Conservation (phyloP, 495 filamentous ascomycete species). For the Parmelia sp. region DNA sequence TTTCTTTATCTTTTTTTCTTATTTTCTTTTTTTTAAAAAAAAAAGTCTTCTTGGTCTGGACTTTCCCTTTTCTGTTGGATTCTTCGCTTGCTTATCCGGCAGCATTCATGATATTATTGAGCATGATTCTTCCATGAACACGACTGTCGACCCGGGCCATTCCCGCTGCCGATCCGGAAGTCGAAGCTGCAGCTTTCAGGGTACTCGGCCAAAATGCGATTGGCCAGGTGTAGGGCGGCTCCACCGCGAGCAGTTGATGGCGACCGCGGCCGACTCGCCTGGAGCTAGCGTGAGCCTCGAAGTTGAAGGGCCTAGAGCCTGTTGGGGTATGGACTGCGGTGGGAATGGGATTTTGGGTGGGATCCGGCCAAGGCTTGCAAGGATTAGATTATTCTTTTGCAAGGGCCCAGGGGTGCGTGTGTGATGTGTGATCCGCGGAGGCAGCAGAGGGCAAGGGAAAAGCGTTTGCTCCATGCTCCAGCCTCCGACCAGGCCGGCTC, state of each 20-base stretch:
- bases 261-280: background rate
- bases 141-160: background rate
- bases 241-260: background rate
- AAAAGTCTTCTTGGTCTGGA: too few relatives aligned
- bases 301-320: too few relatives aligned
- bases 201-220: background rate
- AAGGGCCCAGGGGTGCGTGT: too few relatives aligned
- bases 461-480: too few relatives aligned
- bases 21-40: too few relatives aligned
- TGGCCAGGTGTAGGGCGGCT: background rate
- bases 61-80: too few relatives aligned
- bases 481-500: too few relatives aligned
- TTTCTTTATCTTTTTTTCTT: too few relatives aligned
- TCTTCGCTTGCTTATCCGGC: background rate
- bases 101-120: background rate
- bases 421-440: slow-evolving; percentile 2
- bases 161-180: background rate
- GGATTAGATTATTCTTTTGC: too few relatives aligned
- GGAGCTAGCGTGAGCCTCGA: background rate
- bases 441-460: too few relatives aligned
- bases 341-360: too few relatives aligned
- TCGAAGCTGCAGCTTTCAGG: background rate
- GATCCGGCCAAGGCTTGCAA: too few relatives aligned
- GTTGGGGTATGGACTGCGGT: background rate
- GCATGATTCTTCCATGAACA: background rate